Percentiles rank a stretch among this genome's conserved stretches.
Evolutionary conservation across 179 eudicot genomes (phyloP).

Genomic region (Gypsophila paniculata): DNA sequence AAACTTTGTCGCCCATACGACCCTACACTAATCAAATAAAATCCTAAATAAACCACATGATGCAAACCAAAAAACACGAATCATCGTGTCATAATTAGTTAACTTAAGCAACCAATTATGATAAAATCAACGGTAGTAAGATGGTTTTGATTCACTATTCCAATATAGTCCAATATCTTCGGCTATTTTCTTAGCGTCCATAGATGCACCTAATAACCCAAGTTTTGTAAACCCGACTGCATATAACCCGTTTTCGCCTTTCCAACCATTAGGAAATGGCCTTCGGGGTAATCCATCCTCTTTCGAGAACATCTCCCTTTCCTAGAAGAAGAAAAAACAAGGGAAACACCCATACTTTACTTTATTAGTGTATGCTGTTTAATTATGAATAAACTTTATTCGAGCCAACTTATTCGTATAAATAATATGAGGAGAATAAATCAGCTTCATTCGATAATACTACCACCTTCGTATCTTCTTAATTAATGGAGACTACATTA

Average conservation of each 20-base stretch:
- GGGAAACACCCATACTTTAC: slow-evolving; percentile 11
- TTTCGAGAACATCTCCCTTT: slow-evolving; percentile 40
- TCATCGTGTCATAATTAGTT: neutral
- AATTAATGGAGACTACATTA: no score
- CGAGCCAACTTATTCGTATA: neutral
- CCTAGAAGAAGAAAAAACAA: slow-evolving; percentile 21
- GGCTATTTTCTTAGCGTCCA: slow-evolving; percentile 55
- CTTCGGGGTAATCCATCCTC: slow-evolving; percentile 40
- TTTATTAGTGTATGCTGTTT: neutral
- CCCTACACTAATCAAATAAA: neutral
- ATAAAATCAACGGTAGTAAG: slow-evolving; percentile 20
- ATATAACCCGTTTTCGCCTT: slow-evolving; percentile 49
- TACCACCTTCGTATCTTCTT: no score
- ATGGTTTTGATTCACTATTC: slow-evolving; percentile 37
- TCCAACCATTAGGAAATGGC: slow-evolving; percentile 57
- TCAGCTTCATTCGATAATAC: no score
- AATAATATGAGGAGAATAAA: no score
- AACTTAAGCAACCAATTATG: neutral
- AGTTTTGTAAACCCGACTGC: slow-evolving; percentile 58
- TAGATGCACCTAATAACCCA: slow-evolving; percentile 55
- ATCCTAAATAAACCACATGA: neutral
- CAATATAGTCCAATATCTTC: slow-evolving; percentile 45
- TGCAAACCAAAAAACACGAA: slow-evolving; percentile 7
- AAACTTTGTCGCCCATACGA: slow-evolving; percentile 1
- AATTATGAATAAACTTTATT: neutral